Evolutionary conservation across 108 stramenopile species (phyloP).

Genomic region (Fistulifera solaris): DNA sequence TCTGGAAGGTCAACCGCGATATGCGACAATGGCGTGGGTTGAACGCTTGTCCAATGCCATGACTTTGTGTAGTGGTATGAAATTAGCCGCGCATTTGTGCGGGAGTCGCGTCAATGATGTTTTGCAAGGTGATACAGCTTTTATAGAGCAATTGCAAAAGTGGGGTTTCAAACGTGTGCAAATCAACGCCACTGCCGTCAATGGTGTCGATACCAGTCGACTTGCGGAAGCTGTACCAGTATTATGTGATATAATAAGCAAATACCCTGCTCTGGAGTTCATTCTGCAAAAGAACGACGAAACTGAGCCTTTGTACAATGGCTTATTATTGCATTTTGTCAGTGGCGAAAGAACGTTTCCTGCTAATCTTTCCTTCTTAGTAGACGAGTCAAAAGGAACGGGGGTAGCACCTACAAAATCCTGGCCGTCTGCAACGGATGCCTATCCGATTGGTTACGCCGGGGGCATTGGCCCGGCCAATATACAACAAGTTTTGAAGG

Average conservation of each 20-base stretch:
- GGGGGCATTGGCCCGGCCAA: slow-evolving; percentile 86
- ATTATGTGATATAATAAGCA: slow-evolving; percentile 25
- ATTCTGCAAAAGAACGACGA: slow-evolving; percentile 90
- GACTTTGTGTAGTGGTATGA: slow-evolving; percentile 19
- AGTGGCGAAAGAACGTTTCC: slow-evolving; percentile 20
- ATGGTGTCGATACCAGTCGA: slow-evolving; percentile 76
- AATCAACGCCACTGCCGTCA: slow-evolving; percentile 91
- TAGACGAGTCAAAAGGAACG: slow-evolving; percentile 82
- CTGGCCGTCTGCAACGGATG: slow-evolving; percentile 39
- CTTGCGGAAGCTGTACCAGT: slow-evolving; percentile 37
- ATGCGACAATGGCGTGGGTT: slow-evolving; percentile 76
- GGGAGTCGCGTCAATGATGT: slow-evolving; percentile 81
- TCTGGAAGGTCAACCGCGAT: slow-evolving; percentile 82
- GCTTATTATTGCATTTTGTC: slow-evolving; percentile 24
- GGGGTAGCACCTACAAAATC: slow-evolving; percentile 37
- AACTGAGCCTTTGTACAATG: slow-evolving; percentile 71
- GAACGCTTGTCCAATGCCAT: slow-evolving; percentile 21
- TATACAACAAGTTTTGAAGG: slow-evolving; percentile 41
- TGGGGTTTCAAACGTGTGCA: slow-evolving; percentile 86
- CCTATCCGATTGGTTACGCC: slow-evolving; percentile 62
- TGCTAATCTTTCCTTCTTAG: slow-evolving; percentile 61
- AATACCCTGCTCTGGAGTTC: slow-evolving; percentile 69
- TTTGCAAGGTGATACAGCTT: slow-evolving; percentile 49
- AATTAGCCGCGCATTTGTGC: slow-evolving; percentile 88
- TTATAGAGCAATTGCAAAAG: slow-evolving; percentile 34